A percentile compares a stretch with the other conserved stretches of the same genome.
phyloP scores from a whole-genome alignment of 129 eudicot species.

The Solidago caesia region DNA sequence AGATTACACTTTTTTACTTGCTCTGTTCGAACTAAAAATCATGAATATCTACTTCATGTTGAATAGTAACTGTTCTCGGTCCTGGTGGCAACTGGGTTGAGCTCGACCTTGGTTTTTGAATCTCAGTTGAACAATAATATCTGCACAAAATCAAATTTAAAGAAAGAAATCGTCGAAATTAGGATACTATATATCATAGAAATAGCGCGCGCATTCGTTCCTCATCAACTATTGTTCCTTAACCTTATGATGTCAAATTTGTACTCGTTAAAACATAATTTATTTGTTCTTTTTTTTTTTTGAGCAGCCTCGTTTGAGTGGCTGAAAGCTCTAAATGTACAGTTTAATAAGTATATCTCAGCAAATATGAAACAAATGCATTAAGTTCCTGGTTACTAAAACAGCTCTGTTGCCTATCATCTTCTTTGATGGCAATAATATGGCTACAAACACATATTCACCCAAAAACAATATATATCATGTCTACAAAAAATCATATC shows the following conservation, averaged over 20 bases:
- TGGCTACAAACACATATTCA: no score
- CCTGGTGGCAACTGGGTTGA: no score
- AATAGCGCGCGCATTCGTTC: not conserved
- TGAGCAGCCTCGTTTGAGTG: not conserved
- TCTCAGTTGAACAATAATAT: constrained; percentile 92
- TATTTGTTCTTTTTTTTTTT: no score
- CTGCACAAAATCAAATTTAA: constrained; percentile 63
- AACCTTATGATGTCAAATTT: not conserved
- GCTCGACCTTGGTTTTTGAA: no score
- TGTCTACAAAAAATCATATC: no score
- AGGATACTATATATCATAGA: not conserved
- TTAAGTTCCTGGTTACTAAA: constrained; percentile 4
- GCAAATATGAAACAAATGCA: not conserved
- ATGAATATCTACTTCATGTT: no score
- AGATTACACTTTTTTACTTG: no score
- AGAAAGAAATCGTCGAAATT: not conserved
- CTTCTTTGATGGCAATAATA: constrained; percentile 54
- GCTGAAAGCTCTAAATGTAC: not conserved
- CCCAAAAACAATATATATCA: no score
- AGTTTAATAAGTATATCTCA: not conserved
- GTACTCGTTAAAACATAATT: not conserved
- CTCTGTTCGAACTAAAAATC: no score
- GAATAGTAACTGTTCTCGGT: no score
- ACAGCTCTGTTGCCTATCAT: constrained; percentile 27
- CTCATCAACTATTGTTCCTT: not conserved